Base-by-base conservation (phyloP, 345 rosid species). In the Camelina laxa region DNA sequence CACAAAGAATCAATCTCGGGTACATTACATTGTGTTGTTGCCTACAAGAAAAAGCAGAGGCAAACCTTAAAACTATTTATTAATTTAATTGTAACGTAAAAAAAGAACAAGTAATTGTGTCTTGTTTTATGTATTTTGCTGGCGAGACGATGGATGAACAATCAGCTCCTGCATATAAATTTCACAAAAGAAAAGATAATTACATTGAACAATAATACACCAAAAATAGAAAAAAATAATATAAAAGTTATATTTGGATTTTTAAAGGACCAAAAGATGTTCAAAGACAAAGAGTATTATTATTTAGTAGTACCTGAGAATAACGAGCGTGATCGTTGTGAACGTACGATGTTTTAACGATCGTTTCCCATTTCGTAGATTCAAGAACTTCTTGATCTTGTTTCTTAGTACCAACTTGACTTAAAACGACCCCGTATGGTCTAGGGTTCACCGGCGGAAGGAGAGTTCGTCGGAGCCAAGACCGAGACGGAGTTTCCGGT, bases 341-440 rank as follows among this genome's bases (percentile, higher is more conserved):
- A 72, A 78, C 79, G 61, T 85, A 76, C 0, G 97, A 95, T 57
- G 97, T 86, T 75, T 95, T 95, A 10, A 95, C 97, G 44, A 95
- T 95, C n/a, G 89, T 92, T 82, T 95, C 99, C 99, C 99, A 95
- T 83, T 85, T 95, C 73, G 91, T 61, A 50, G 70, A 72, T 4
- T 80, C 77, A 50, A 85, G 47, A 50, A 80, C 27, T 53, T 75
- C 60, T 81, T 81, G 69, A 61, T 81, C 80, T 73, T 27, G 80
- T 84, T 80, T 82, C 76, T 65, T 71, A 7, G 49, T 5, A 57
- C 67, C 69, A 30, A 7, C 39, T 41, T 84, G 80, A 69, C 79
- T 49, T 31, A 74, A 79, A 39, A 36, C 74, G 58, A 72, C 59
- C 9, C 82, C 73, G 69, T 67, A 73, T 0, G 83, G 79, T 65